Evolutionary conservation across 805 yeast genomes (phyloP).

Genomic region (Barnettozyma vustinii): DNA sequence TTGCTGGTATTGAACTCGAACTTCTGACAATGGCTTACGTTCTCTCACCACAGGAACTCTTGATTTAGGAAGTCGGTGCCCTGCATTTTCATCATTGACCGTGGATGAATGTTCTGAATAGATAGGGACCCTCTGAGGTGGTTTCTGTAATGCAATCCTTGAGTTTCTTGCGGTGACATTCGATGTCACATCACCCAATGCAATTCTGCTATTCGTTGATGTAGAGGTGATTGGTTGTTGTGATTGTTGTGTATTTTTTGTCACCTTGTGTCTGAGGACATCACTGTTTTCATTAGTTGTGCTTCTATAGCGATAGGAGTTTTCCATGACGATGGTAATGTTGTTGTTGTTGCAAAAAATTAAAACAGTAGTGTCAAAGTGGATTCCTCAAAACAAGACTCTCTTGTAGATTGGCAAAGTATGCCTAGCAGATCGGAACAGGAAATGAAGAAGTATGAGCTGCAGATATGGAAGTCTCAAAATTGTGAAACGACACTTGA

Average conservation of each 20-base stretch:
- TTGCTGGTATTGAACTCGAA: conserved; percentile 19
- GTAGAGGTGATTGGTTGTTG: neutral
- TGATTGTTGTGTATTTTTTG: conserved; percentile 3
- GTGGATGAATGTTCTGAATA: conserved; percentile 10
- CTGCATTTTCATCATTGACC: conserved; percentile 20
- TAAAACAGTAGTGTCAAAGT: neutral
- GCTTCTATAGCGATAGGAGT: conserved; percentile 17
- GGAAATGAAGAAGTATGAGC: neutral
- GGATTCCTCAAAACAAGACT: neutral
- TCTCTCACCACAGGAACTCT: neutral
- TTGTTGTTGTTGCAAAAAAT: neutral
- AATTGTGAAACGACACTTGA: neutral
- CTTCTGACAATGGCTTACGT: conserved; percentile 24
- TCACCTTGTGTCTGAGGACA: conserved; percentile 17
- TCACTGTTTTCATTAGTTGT: conserved; percentile 22
- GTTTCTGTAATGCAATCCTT: conserved; percentile 12
- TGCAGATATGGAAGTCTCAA: neutral
- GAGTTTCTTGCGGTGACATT: conserved; percentile 12
- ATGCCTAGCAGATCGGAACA: neutral
- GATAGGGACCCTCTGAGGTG: conserved; percentile 22
- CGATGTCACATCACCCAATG: conserved; percentile 22
- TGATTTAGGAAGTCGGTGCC: conserved; percentile 5
- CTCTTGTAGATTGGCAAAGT: neutral
- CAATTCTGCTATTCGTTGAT: conserved; percentile 14
- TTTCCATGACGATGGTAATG: conserved; percentile 8